Conservation (phyloP, 129 eudicot genomes). For the Oenanthe sinensis region DNA sequence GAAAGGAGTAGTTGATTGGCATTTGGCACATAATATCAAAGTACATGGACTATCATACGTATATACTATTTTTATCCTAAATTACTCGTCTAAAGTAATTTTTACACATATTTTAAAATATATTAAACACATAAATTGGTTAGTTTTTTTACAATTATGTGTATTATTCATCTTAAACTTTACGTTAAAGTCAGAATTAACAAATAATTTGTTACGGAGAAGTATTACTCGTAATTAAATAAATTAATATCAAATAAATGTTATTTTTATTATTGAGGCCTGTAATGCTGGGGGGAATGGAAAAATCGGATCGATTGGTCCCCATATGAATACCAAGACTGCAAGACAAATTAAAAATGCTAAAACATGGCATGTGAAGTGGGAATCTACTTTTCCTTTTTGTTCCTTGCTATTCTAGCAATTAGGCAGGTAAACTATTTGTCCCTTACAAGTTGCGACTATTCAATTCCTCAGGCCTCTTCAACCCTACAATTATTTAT, state of each 20-base stretch:
- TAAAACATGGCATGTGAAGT: constrained; percentile 46
- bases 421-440: constrained; percentile 8
- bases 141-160: too few species aligned
- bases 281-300: constrained; percentile 8
- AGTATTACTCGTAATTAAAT: too few species aligned
- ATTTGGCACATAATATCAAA: too few species aligned
- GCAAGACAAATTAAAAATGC: constrained; percentile 51
- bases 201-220: too few species aligned
- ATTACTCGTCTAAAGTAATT: too few species aligned
- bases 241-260: not conserved
- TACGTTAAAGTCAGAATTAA: too few species aligned
- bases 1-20: not conserved
- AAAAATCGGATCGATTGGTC: constrained; percentile 14
- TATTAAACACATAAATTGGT: too few species aligned
- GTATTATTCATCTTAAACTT: too few species aligned
- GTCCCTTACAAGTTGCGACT: not conserved
- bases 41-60: too few species aligned
- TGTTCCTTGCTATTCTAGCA: constrained; percentile 49
- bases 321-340: constrained; percentile 20
- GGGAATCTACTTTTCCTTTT: constrained; percentile 47
- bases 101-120: too few species aligned
- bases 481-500: too few species aligned
- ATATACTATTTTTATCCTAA: too few species aligned
- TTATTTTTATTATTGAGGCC: not conserved
- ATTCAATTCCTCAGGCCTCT: not conserved